Conservation (phyloP, 441 rosid species). For the Gossypium schwendimanii region DNA sequence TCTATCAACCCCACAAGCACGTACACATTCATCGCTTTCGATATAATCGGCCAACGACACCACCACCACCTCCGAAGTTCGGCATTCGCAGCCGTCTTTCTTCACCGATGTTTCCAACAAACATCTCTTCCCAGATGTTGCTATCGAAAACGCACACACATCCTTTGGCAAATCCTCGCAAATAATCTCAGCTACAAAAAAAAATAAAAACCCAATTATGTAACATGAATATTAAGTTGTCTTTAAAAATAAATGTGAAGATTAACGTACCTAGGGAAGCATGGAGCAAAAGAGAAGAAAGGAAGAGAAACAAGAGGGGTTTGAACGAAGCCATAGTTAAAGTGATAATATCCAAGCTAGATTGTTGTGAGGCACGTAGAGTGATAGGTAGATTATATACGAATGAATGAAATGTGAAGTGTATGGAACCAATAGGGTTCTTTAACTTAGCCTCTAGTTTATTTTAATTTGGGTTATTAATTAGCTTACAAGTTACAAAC, state of each 20-base stretch:
- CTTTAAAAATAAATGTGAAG: background rate
- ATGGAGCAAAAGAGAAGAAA: constrained; percentile 54
- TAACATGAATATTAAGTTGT: too few species aligned
- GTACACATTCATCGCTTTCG: constrained; percentile 68
- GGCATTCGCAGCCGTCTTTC: constrained; percentile 51
- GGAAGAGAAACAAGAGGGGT: constrained; percentile 37
- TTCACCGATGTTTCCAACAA: constrained; percentile 49
- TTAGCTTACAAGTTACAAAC: background rate
- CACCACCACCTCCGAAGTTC: constrained; percentile 75
- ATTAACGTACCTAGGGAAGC: constrained; percentile 42
- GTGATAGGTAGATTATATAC: too few species aligned
- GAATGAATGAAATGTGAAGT: too few species aligned
- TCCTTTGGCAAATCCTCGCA: constrained; percentile 69
- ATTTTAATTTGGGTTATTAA: background rate
- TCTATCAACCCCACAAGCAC: constrained; percentile 79
- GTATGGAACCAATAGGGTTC: background rate
- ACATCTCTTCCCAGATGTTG: constrained; percentile 81
- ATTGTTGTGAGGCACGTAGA: background rate
- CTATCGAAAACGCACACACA: constrained; percentile 61
- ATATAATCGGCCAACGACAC: constrained; percentile 58
- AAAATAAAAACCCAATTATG: background rate
- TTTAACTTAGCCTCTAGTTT: background rate
- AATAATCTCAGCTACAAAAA: constrained; percentile 41
- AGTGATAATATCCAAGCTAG: background rate
- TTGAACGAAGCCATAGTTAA: constrained; percentile 49